phyloP scores from a whole-genome alignment of 257 asterid genomes.

The Petrea volubilis region DNA sequence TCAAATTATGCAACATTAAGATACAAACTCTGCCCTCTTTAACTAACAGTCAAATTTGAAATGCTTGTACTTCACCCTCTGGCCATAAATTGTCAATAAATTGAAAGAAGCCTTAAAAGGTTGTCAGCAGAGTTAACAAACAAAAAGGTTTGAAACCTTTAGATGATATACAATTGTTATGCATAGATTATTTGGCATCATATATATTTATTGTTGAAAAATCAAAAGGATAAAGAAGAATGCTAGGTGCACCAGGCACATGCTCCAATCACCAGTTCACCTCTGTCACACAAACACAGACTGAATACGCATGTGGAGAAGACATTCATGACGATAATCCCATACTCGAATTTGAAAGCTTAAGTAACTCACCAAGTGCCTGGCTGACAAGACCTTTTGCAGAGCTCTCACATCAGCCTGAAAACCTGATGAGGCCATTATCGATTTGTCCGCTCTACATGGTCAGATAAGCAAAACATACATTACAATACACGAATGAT shows the following conservation, averaged over 20 bases:
- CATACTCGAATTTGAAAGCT: neutral
- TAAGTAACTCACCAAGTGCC: slow-evolving; percentile 50
- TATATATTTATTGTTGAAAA: neutral
- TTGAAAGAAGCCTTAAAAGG: neutral
- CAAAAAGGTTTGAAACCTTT: neutral
- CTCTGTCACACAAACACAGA: neutral
- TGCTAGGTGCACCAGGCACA: neutral
- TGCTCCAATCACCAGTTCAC: neutral
- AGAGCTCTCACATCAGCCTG: slow-evolving; percentile 97
- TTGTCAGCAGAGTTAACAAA: neutral
- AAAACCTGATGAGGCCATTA: slow-evolving; percentile 95
- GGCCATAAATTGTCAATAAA: neutral
- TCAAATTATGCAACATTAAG: neutral
- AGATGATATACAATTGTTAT: neutral
- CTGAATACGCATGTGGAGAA: neutral
- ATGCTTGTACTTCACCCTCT: neutral
- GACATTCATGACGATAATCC: neutral
- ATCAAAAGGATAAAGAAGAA: neutral
- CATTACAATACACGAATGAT: slow-evolving; percentile 1
- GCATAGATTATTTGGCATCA: neutral
- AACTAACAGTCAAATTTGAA: neutral
- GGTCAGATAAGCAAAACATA: slow-evolving; percentile 18
- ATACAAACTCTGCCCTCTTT: slow-evolving; percentile 4
- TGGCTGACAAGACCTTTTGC: slow-evolving; percentile 69
- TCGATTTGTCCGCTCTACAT: slow-evolving; percentile 78